Percentiles rank a stretch among this genome's conserved stretches.
These are phyloP conservation scores for Acer saccharum DNA, from an alignment of 345 rosid genomes.

Conservation along the genomic window DNA sequence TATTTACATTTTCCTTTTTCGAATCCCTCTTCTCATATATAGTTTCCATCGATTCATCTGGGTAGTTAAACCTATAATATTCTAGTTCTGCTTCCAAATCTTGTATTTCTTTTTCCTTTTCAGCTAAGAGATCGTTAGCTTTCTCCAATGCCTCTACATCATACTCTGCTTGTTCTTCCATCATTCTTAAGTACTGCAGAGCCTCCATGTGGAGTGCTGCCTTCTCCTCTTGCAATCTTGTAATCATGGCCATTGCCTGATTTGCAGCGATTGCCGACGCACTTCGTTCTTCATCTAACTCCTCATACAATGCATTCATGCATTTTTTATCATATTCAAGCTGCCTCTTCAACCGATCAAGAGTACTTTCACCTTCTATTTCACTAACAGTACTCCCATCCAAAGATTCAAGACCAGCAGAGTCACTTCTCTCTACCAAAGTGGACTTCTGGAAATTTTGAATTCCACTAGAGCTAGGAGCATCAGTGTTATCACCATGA, in stretches of 20 bases:
- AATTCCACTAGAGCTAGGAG: slow-evolving; percentile 30
- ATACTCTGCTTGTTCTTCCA: slow-evolving; percentile 88
- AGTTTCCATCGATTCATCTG: slow-evolving; percentile 38
- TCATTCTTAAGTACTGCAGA: slow-evolving; percentile 80
- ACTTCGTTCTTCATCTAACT: slow-evolving; percentile 75
- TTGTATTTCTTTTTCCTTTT: slow-evolving; percentile 70
- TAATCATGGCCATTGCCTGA: slow-evolving; percentile 90
- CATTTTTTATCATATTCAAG: slow-evolving; percentile 51
- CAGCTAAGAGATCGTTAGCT: slow-evolving; percentile 66
- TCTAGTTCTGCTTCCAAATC: slow-evolving; percentile 77
- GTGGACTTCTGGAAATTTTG: slow-evolving; percentile 36
- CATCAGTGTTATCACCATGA: slow-evolving; percentile 34
- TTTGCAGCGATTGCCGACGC: slow-evolving; percentile 67
- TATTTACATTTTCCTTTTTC: slow-evolving; percentile 24
- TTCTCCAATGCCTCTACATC: slow-evolving; percentile 67
- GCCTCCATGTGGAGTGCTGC: slow-evolving; percentile 84
- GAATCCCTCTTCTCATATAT: slow-evolving; percentile 16
- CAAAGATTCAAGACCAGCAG: slow-evolving; percentile 48
- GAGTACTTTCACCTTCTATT: slow-evolving; percentile 58
- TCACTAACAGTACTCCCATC: slow-evolving; percentile 57
- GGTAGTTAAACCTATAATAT: slow-evolving; percentile 40
- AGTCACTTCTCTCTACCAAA: slow-evolving; percentile 40
- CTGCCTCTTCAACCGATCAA: slow-evolving; percentile 53
- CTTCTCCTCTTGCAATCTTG: slow-evolving; percentile 82
- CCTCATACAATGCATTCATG: slow-evolving; percentile 49